A percentile compares a stretch with the other conserved stretches of the same genome.
Conservation (phyloP, 1,284 basidiomycete genomes). For the Irpex sp. region DNA sequence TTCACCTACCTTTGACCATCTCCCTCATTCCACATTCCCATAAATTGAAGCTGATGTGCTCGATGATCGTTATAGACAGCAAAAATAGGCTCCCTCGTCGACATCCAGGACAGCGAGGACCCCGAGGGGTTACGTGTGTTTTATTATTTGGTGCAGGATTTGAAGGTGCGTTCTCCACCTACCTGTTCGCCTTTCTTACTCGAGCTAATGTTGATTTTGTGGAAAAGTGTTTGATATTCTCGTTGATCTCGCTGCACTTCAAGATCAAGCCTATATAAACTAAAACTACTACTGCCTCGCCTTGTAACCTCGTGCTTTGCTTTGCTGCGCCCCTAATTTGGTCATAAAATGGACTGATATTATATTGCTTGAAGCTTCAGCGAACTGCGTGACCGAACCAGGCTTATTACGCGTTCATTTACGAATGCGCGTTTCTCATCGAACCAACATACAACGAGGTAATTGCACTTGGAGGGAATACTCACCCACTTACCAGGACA, state of each 20-base stretch:
- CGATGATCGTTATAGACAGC: constrained; percentile 67
- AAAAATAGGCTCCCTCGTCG: constrained; percentile 95
- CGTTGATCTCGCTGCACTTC: constrained; percentile 96
- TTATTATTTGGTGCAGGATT: constrained; percentile 97
- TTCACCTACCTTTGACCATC: no score
- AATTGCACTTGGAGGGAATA: no score
- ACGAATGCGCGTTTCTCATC: no score
- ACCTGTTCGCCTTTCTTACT: no score
- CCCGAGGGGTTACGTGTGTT: constrained; percentile 98
- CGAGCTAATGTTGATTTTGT: not conserved
- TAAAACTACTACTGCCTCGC: constrained; percentile 21
- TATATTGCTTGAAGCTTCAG: no score
- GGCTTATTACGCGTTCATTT: no score
- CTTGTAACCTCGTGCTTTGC: not conserved
- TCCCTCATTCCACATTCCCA: no score
- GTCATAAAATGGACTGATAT: no score
- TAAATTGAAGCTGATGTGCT: not conserved
- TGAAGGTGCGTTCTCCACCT: constrained; percentile 64
- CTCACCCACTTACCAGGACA: no score
- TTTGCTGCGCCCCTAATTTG: not conserved
- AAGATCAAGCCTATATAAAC: constrained; percentile 96
- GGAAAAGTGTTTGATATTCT: no score
- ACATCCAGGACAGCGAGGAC: constrained; percentile 96
- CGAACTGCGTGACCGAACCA: no score
- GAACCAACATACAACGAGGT: no score